Conservation (phyloP, 306 rosid species). For the Astragalus membranaceus region DNA sequence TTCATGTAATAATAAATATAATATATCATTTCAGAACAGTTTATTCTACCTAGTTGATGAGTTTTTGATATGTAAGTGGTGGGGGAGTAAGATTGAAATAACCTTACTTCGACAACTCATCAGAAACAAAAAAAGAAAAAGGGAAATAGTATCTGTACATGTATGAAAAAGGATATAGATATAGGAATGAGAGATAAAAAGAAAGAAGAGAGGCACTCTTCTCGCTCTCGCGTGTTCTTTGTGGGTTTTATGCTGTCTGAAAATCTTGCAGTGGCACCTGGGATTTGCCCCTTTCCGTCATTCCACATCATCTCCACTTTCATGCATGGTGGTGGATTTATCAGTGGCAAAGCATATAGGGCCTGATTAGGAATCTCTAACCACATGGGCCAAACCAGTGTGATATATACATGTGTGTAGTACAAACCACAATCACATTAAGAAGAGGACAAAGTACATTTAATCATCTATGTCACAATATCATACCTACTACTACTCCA, state of each 20-base stretch:
- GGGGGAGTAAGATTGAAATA: not conserved
- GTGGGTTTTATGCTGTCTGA: constrained; percentile 24
- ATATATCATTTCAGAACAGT: constrained; percentile 18
- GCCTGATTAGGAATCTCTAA: constrained; percentile 7
- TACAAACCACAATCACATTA: constrained; percentile 1
- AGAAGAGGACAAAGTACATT: not conserved
- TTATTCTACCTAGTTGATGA: not conserved
- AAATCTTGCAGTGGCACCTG: constrained; percentile 31
- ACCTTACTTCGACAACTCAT: not conserved
- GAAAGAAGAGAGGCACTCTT: no score
- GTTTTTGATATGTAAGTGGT: constrained; percentile 6
- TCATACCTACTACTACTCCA: not conserved
- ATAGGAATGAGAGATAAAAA: not conserved
- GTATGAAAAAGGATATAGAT: not conserved
- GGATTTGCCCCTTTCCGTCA: constrained; percentile 32
- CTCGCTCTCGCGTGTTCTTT: constrained; percentile 18
- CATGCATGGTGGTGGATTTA: not conserved
- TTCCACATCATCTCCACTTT: constrained; percentile 37
- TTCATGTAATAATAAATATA: not conserved
- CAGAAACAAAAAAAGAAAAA: not conserved
- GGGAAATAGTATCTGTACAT: not conserved
- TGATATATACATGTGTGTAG: not conserved
- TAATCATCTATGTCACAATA: not conserved
- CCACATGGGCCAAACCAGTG: not conserved
- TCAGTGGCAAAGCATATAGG: not conserved